Conservation (phyloP, 2,329 filamentous ascomycete genomes). For the Pyricularia pennisetigena region DNA sequence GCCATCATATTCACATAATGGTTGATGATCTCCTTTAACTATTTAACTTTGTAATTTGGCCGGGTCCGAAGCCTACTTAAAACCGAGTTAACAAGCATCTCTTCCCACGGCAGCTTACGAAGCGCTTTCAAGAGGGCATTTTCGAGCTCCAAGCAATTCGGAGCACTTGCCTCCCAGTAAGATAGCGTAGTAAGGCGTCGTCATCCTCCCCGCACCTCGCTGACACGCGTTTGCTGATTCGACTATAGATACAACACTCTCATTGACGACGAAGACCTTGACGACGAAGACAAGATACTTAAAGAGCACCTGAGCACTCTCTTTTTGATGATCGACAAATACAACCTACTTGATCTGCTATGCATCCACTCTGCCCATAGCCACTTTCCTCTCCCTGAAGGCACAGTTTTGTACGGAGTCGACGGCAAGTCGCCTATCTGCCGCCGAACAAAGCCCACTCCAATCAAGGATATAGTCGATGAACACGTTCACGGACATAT, state of each 20-base stretch:
- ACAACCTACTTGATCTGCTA: neutral
- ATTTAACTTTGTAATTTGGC: no score
- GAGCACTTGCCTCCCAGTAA: no score
- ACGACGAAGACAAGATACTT: neutral
- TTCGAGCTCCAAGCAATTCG: no score
- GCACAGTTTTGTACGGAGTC: conserved; percentile 1
- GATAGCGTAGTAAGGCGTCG: no score
- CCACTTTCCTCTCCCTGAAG: neutral
- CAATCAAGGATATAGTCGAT: neutral
- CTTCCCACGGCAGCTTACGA: no score
- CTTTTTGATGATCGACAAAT: neutral
- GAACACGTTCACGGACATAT: neutral
- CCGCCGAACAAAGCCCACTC: conserved; percentile 2
- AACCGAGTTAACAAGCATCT: no score
- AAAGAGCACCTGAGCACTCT: neutral
- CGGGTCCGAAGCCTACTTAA: no score
- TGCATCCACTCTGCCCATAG: conserved; percentile 1
- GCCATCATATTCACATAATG: no score
- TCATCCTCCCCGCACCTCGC: no score
- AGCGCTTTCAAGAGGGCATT: no score
- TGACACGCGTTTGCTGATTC: neutral
- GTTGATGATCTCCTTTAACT: no score
- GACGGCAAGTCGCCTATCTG: neutral
- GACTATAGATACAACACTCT: conserved; percentile 1
- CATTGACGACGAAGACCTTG: neutral